Conservation (phyloP, 208 protist genomes). For the Crithidia fasciculata region DNA sequence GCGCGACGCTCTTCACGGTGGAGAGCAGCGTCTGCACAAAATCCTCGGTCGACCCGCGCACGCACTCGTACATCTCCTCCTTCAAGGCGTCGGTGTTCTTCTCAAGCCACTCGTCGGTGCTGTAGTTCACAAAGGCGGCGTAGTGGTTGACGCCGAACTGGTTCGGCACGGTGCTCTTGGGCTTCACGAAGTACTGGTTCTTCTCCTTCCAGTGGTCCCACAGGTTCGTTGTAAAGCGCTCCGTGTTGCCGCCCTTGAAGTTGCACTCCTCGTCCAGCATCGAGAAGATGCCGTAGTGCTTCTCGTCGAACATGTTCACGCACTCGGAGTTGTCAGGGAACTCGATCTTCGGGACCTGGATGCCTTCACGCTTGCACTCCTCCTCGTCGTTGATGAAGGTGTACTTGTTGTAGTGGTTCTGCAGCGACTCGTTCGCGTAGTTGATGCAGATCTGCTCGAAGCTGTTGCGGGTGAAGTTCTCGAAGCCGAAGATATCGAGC, state of each 20-base stretch:
- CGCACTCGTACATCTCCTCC: slow-evolving; percentile 73
- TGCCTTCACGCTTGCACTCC: slow-evolving; percentile 87
- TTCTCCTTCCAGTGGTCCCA: slow-evolving; percentile 66
- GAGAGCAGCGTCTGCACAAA: slow-evolving; percentile 77
- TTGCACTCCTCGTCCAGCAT: slow-evolving; percentile 92
- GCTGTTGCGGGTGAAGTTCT: slow-evolving; percentile 94
- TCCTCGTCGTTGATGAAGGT: slow-evolving; percentile 95
- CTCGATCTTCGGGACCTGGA: slow-evolving; percentile 74
- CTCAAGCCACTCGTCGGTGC: slow-evolving; percentile 89
- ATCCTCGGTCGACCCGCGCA: slow-evolving; percentile 45
- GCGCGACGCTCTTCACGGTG: slow-evolving; percentile 37
- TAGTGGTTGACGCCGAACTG: slow-evolving; percentile 93
- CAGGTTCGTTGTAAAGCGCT: slow-evolving; percentile 76
- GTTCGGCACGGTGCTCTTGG: slow-evolving; percentile 86
- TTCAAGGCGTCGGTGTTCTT: slow-evolving; percentile 93
- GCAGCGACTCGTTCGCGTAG: slow-evolving; percentile 97
- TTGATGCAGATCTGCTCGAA: slow-evolving; percentile 99
- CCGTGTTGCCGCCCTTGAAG: slow-evolving; percentile 78
- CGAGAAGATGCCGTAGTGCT: slow-evolving; percentile 77
- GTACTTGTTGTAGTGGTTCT: slow-evolving; percentile 98
- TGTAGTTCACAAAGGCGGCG: slow-evolving; percentile 88
- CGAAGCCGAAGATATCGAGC: slow-evolving; percentile 97
- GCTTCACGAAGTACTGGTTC: slow-evolving; percentile 78
- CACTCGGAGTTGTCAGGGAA: slow-evolving; percentile 91
- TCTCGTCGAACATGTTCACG: slow-evolving; percentile 88